Base-by-base conservation (phyloP, 2,329 filamentous ascomycete species). In the Passalora sequoiae region DNA sequence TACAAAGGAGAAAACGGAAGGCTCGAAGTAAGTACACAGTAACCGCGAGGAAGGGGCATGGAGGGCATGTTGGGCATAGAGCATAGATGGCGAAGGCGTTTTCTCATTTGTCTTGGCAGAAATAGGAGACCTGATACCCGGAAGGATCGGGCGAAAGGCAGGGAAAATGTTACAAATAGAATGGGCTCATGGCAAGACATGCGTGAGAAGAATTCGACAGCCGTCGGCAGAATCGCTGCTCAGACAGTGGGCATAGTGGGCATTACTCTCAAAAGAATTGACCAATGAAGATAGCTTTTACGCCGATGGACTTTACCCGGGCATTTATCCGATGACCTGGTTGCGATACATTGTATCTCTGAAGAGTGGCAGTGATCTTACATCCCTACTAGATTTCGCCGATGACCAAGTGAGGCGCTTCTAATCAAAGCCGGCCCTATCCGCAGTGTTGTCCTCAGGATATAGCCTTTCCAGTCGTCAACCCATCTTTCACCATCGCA, bases 21-120 rank as follows among this genome's bases (percentile, higher is more conserved):
- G 24, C 3, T 3, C 24, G 31, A 43, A 36, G 24, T 37, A 43
- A n/a, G n/a, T n/a, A n/a, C n/a, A n/a, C n/a, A n/a, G n/a, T n/a
- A n/a, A n/a, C n/a, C n/a, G n/a, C n/a, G n/a, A n/a, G n/a, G 24
- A 29, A 19, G 13, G 10, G 8, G 15, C 15, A 13, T 12, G 6
- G 6, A 27, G 6, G 12, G 12, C 12, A 12, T 27, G 12, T n/a
- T 27, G 24, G 24, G 12, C 24, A 27, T 27, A 27, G 24, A 27
- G 24, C 6, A 27, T 27, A 27, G 24, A 27, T 27, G 24, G 24
- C 24, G 12, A 27, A 27, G 24, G 24, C 24, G 24, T 27, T 7
- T 12, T 27, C 24, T 27, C 24, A 12, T 27, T 27, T 27, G 24
- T 27, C n/a, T n/a, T n/a, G n/a, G 24, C 24, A 6, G 12, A 27